Conservation (phyloP, 108 stramenopile genomes). For the Schizochytrium sp. region DNA sequence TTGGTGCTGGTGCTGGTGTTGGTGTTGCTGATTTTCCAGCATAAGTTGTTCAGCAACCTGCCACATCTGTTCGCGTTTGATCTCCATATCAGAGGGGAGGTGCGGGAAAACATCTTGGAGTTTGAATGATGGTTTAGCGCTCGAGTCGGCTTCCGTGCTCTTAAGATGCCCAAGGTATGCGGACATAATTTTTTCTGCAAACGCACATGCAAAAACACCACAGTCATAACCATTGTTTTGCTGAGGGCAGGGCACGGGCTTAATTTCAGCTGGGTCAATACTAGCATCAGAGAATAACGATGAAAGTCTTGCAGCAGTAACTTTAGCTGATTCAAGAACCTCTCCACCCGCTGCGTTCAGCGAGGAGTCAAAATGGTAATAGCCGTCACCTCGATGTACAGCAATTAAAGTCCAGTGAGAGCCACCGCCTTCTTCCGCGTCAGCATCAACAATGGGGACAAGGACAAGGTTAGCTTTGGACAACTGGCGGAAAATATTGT, state of each 20-base stretch:
- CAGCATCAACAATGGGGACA: constrained; percentile 28
- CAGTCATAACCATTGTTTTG: constrained; percentile 47
- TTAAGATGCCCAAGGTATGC: not conserved
- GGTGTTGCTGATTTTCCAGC: no score
- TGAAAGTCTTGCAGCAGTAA: not conserved
- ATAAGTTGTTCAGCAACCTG: not conserved
- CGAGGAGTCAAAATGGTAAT: constrained; percentile 18
- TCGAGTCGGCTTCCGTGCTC: not conserved
- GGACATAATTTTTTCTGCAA: not conserved
- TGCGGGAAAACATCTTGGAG: not conserved
- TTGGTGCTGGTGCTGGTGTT: no score
- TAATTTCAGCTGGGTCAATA: not conserved
- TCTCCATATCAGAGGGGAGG: constrained; percentile 15
- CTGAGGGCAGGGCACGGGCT: constrained; percentile 29
- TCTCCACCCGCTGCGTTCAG: not conserved
- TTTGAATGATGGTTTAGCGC: not conserved
- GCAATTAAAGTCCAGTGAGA: constrained; percentile 45
- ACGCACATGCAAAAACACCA: constrained; percentile 3
- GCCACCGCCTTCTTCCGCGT: constrained; percentile 41
- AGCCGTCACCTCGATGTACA: not conserved
- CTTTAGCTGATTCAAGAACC: not conserved
- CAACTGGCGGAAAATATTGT: constrained; percentile 27
- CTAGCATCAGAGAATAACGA: not conserved
- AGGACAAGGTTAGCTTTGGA: constrained; percentile 1
- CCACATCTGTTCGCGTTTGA: constrained; percentile 13